These are phyloP conservation scores for Vigna mungo DNA, from an alignment of 306 rosid species.

Conservation along the genomic window DNA sequence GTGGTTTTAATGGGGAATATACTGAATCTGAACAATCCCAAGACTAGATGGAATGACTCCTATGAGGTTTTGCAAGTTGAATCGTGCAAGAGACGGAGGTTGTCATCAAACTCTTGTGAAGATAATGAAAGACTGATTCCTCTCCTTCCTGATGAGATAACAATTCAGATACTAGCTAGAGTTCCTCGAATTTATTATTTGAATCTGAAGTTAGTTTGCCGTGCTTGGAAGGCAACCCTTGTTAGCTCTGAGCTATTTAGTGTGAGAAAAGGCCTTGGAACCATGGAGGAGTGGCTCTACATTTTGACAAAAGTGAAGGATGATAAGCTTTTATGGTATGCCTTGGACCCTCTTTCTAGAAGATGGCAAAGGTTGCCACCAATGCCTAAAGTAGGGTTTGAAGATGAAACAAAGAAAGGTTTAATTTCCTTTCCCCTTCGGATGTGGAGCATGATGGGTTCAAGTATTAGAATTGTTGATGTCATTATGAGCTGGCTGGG, in stretches of 20 bases:
- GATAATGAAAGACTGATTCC: conserved; percentile 41
- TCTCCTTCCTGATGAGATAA: conserved; percentile 48
- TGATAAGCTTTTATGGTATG: conserved; percentile 54
- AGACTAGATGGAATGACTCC: conserved; percentile 23
- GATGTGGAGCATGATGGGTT: conserved; percentile 49
- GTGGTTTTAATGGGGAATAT: conserved; percentile 48
- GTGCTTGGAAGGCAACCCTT: conserved; percentile 40
- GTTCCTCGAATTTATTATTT: conserved; percentile 47
- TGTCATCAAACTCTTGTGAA: conserved; percentile 32
- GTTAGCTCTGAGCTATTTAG: conserved; percentile 49
- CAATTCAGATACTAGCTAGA: conserved; percentile 53
- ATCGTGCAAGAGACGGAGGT: conserved; percentile 44
- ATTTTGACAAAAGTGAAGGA: conserved; percentile 46
- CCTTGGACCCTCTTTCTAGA: conserved; percentile 51
- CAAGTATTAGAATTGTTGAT: conserved; percentile 45
- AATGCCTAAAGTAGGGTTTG: conserved; percentile 47
- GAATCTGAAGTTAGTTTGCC: conserved; percentile 44
- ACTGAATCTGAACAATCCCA: conserved; percentile 25
- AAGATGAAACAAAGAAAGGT: conserved; percentile 42
- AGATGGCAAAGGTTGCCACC: conserved; percentile 56
- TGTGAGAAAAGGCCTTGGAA: conserved; percentile 53
- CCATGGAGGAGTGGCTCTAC: conserved; percentile 56
- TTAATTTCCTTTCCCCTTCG: conserved; percentile 39
- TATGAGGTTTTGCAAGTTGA: conserved; percentile 38
- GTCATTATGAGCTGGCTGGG: conserved; percentile 45